phyloP scores from a whole-genome alignment of 768 basidiomycete genomes.

The Mycena belliarum region DNA sequence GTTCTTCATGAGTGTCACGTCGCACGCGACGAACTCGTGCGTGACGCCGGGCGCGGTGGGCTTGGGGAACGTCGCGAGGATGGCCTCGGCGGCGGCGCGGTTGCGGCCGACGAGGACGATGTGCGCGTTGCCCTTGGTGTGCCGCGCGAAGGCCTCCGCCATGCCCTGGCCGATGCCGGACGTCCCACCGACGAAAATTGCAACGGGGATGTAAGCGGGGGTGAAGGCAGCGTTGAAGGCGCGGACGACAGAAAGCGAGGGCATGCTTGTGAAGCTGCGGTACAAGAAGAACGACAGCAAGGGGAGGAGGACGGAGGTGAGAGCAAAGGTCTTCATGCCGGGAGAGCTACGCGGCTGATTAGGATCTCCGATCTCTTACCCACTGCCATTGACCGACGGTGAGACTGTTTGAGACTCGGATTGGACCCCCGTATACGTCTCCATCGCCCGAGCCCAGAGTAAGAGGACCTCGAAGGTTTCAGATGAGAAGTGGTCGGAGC shows the following conservation, averaged over 20 bases:
- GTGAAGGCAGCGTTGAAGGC: constrained; percentile 34
- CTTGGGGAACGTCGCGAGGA: constrained; percentile 44
- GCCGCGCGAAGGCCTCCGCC: constrained; percentile 44
- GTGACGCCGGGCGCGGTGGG: constrained; percentile 23
- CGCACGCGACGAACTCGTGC: constrained; percentile 56
- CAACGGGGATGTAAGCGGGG: constrained; percentile 28
- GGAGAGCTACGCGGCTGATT: too few species aligned
- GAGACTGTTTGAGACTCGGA: too few species aligned
- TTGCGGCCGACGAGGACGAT: constrained; percentile 58
- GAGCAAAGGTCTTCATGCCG: background rate
- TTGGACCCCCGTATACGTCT: too few species aligned
- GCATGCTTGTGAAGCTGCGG: constrained; percentile 23
- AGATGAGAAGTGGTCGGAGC: too few species aligned
- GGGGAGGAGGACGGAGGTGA: constrained; percentile 9
- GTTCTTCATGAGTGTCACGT: constrained; percentile 53
- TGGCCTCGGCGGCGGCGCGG: constrained; percentile 44
- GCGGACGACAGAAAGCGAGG: constrained; percentile 31
- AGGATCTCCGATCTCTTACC: too few species aligned
- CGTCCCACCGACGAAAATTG: constrained; percentile 47
- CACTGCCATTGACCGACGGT: too few species aligned
- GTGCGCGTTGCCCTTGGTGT: constrained; percentile 50
- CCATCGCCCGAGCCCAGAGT: too few species aligned
- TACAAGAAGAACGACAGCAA: constrained; percentile 5
- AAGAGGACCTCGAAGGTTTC: too few species aligned
- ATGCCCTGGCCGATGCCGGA: constrained; percentile 51